Base-by-base conservation (phyloP, 805 yeast genomes). In the Candida nemodendra region DNA sequence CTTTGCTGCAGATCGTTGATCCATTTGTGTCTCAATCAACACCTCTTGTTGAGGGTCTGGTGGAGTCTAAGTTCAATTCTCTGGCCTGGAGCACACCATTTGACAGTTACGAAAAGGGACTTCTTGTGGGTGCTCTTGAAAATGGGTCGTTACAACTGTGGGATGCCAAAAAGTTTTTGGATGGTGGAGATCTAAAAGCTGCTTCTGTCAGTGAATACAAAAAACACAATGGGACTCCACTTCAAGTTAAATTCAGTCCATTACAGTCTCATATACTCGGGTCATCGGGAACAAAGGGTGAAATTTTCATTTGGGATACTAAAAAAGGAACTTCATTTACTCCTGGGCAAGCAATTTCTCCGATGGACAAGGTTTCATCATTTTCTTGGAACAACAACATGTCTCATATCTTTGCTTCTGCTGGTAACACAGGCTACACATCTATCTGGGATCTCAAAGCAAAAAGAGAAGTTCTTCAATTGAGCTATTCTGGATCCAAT, bases 381-480 rank as follows among this genome's bases (percentile, higher is more conserved):
- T 76, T 93, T 18, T 78, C 96, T 3, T 93, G 98, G 98, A 93
- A 93, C 66, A 79, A 81, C 56, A 68, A 76, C 24, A 82, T 85
- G 39, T 67, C 83, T 27, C 95, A 91, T 56, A 90, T 93, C 49
- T 78, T 93, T 61, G 98, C 98, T 14, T 73, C 87, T 36, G 95
- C 95, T 9, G 88, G 95, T 32, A 76, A 79, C 51, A 76, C 87
- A 12, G 95, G 95, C 12, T 84, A 78, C 59, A 81, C 96, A 3
- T 83, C 96, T 1, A 81, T 93, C 48, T 93, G 97, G 97, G 98
- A 93, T 64, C 69, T 90, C 48, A 85, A 84, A 56, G 79, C 89
- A 27, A 83, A 81, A 58, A 78, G 87, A 55, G 97, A 91, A 64
- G 95, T 91, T 17, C 68, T 93, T 44, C 96, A 88, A 61, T 72